phyloP scores from a whole-genome alignment of 176 grass and related monocot genomes.

The Avena eriantha region DNA sequence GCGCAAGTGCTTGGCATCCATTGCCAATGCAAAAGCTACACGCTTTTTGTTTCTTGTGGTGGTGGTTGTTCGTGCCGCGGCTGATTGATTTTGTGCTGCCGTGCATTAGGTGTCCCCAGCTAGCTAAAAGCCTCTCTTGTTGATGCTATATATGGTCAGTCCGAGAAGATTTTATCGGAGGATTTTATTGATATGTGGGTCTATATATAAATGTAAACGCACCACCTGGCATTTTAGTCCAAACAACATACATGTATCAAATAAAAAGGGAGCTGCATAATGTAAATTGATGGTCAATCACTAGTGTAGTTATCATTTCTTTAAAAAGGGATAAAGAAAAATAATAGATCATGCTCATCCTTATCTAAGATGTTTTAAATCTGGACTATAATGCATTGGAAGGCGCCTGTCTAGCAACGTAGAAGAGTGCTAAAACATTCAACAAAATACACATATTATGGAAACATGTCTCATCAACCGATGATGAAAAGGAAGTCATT shows the following conservation, averaged over 20 bases:
- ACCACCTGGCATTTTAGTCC: too few species aligned
- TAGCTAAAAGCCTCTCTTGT: background rate
- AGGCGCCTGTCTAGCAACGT: background rate
- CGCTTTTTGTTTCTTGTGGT: background rate
- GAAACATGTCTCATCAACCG: background rate
- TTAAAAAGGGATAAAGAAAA: too few species aligned
- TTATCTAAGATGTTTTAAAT: too few species aligned
- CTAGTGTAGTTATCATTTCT: too few species aligned
- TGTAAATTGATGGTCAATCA: too few species aligned
- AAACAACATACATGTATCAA: too few species aligned
- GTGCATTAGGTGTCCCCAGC: background rate
- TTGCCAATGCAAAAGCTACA: background rate
- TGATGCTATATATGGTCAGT: too few species aligned
- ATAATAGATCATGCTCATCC: too few species aligned
- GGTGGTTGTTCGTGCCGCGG: background rate
- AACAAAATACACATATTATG: background rate
- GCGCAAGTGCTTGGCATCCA: background rate
- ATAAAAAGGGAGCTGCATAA: too few species aligned
- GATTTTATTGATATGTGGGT: too few species aligned
- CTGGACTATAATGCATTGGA: background rate
- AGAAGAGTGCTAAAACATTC: background rate
- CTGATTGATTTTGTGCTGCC: background rate
- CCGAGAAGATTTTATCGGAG: too few species aligned
- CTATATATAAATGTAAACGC: too few species aligned
- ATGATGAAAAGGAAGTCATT: background rate